A percentile compares a stretch with the other conserved stretches of the same genome.
Evolutionary conservation across 1,284 basidiomycete species (phyloP).

Genomic region (Schizophyllum commune): DNA sequence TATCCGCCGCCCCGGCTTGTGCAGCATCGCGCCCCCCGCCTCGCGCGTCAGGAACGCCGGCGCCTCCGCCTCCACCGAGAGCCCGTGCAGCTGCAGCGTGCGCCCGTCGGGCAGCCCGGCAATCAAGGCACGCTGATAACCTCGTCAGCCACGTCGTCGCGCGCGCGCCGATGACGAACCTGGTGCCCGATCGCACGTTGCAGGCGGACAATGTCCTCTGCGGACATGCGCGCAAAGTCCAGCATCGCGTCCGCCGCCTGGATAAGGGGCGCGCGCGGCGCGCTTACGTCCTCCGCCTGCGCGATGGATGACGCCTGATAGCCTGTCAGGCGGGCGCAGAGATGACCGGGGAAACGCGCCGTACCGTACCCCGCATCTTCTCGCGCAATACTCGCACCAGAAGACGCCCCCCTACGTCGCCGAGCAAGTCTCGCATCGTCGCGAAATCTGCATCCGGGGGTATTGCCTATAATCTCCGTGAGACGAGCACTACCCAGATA

Average conservation of each 20-base stretch:
- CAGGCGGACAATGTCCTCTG: conserved; percentile 45
- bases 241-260: conserved; percentile 44
- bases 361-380: conserved; percentile 50
- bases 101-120: conserved; percentile 34
- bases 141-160: background rate
- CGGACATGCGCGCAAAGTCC: conserved; percentile 51
- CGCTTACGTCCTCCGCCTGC: conserved; percentile 26
- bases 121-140: conserved; percentile 36
- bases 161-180: conserved; percentile 27
- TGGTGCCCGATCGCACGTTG: conserved; percentile 73
- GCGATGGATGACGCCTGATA: conserved; percentile 36
- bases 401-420: conserved; percentile 57
- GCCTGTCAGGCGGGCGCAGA: background rate
- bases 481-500: background rate
- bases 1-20: conserved; percentile 29
- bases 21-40: conserved; percentile 36
- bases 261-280: conserved; percentile 58
- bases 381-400: conserved; percentile 65
- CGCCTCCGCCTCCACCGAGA: conserved; percentile 5
- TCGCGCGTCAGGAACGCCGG: conserved; percentile 15
- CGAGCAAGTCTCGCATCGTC: conserved; percentile 53
- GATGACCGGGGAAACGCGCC: conserved; percentile 8
- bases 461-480: conserved; percentile 31
- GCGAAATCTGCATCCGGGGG: conserved; percentile 44
- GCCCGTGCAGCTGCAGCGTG: conserved; percentile 34